Percentiles rank a stretch among this genome's conserved stretches.
Conservation (phyloP, 2,329 filamentous ascomycete genomes). For the Chrysoporthe deuterocubensis region DNA sequence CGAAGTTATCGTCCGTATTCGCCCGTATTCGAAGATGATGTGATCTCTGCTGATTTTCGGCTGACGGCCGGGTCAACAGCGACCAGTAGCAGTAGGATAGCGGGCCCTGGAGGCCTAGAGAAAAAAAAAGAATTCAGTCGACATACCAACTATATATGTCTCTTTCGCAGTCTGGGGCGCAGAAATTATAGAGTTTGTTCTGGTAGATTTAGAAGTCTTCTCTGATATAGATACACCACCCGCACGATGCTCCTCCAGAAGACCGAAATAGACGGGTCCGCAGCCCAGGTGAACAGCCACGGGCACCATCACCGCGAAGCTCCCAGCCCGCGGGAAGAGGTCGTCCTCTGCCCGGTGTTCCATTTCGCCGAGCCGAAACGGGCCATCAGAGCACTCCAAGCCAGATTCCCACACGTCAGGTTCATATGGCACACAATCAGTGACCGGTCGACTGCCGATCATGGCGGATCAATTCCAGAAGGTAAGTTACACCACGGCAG, state of each 20-base stretch:
- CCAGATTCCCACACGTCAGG: constrained; percentile 12
- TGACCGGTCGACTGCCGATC: neutral
- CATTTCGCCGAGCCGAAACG: constrained; percentile 12
- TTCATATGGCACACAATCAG: constrained; percentile 17
- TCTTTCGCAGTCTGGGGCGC: too few species aligned
- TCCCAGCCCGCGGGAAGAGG: neutral
- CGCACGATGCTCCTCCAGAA: constrained; percentile 5
- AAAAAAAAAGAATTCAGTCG: neutral
- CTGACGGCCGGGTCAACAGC: neutral
- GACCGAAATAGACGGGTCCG: neutral
- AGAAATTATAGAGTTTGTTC: too few species aligned
- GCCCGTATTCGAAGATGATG: neutral
- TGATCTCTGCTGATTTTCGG: neutral
- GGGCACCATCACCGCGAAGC: neutral
- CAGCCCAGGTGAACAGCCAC: neutral
- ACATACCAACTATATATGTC: neutral
- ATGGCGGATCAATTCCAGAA: constrained; percentile 4
- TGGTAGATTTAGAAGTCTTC: neutral
- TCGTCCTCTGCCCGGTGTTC: neutral
- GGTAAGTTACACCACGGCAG: neutral
- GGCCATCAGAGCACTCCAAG: constrained; percentile 11
- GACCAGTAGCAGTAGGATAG: neutral
- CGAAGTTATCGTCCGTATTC: neutral
- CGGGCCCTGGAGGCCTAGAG: neutral
- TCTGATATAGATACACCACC: neutral